Evolutionary conservation across 805 yeast genomes (phyloP), one percentile per base, ranked within the genome.

Genomic region (Metschnikowia proteae): DNA sequence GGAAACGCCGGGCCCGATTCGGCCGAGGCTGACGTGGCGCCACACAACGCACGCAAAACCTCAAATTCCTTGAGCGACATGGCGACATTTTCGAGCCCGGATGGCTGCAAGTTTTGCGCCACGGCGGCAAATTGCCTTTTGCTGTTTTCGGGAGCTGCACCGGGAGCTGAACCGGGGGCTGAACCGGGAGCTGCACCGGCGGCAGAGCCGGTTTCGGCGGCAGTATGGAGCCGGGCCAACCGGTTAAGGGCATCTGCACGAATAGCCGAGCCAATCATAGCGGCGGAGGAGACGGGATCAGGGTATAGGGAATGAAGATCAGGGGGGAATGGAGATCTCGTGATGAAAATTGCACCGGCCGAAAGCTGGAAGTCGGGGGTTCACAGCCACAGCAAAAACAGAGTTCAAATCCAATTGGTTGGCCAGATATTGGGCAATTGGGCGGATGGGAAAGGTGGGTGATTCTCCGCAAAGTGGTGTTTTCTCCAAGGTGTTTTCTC

Each of bases 21-120:
- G 28, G 27, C 10, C 4, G 29, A 7, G 10, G 6, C 38, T 6
- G 10, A n/a, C 4, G 54, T 47, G n/a, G 59, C 57, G 28, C 44
- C 56, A 51, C 84, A 79, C 27, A 85, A 63, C 0, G 88, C 86
- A 39, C 78, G 55, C 50, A 84, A 66, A 4, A 78, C 74, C 53
- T 84, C 86, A 49, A 73, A 71, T 59, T 82, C 86, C 49, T 75
- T 78, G 35, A 71, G 64, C 1, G 80, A 65, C 50, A 80, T 69
- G 11, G 80, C 77, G 13, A 75, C 73, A 4, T 30, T 9, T 2
- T 26, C 38, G 9, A 45, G 33, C 3, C 31, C 9, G 34, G 39
- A 11, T 7, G 44, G 42, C 10, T 36, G 36, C 23, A 37, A 41
- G 5, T 17, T n/a, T 26, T 30, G 17, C 11, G 26, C 41, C 43